Percentiles rank a stretch among this genome's conserved stretches.
phyloP scores from a whole-genome alignment of 2,329 filamentous ascomycete species.

The Bipolaris oryzae region DNA sequence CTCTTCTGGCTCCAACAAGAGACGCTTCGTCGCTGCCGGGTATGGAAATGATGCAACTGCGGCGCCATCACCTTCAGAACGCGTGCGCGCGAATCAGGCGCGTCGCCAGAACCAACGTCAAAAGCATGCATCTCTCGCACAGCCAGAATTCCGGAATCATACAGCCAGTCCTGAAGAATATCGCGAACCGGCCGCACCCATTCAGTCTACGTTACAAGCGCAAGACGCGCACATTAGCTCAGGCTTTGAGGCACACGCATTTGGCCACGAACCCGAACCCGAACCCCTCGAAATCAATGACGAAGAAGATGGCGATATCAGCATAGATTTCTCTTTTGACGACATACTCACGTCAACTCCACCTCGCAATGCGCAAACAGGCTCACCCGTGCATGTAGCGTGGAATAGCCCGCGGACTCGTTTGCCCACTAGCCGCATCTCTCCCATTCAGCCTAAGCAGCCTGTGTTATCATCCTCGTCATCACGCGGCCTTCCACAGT shows the following conservation, averaged over 20 bases:
- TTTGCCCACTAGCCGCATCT: neutral
- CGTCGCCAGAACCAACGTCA: conserved; percentile 10
- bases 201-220: neutral
- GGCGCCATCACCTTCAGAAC: conserved; percentile 20
- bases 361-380: conserved; percentile 15
- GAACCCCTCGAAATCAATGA: neutral
- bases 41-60: conserved; percentile 17
- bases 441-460: neutral
- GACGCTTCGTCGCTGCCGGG: conserved; percentile 38
- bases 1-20: conserved; percentile 36
- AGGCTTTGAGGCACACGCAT: neutral
- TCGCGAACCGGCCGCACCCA: neutral
- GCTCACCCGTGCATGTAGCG: conserved; percentile 8
- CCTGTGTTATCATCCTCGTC: neutral
- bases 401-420: conserved; percentile 11
- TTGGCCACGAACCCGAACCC: too few species aligned
- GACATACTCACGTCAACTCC: conserved; percentile 23
- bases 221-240: neutral
- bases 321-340: conserved; percentile 27
- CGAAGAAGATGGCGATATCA: conserved; percentile 10
- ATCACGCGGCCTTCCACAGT: neutral
- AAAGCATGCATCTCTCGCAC: neutral
- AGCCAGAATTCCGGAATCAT: neutral
- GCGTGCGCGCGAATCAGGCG: conserved; percentile 13
- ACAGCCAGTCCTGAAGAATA: neutral